Conservation (phyloP, 1,284 basidiomycete species). For the Cutaneotrichosporon dermatis region DNA sequence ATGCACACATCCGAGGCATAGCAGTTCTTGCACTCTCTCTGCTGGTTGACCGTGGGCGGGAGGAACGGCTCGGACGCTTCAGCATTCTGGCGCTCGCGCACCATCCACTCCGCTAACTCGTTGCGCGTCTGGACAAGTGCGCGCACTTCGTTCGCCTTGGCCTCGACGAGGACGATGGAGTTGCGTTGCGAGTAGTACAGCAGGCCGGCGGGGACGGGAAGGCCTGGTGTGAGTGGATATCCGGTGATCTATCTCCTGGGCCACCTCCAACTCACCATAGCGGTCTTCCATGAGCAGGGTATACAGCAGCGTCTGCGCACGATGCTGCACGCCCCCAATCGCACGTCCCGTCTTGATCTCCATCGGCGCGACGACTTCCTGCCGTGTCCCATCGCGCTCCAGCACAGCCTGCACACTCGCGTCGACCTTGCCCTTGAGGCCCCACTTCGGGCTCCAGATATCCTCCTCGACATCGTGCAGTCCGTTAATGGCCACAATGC, state of each 20-base stretch:
- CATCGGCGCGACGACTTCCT: conserved; percentile 57
- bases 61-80: conserved; percentile 54
- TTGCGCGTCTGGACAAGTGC: conserved; percentile 79
- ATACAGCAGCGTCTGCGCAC: conserved; percentile 97
- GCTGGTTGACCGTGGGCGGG: conserved; percentile 84
- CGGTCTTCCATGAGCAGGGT: conserved; percentile 86
- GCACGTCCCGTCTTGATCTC: conserved; percentile 93
- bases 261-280: conserved; percentile 58
- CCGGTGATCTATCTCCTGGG: conserved; percentile 10
- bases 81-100: conserved; percentile 6
- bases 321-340: conserved; percentile 77
- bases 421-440: conserved; percentile 93
- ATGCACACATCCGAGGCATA: conserved; percentile 83
- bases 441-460: conserved; percentile 92
- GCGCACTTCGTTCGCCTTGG: conserved; percentile 73
- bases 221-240: conserved; percentile 18
- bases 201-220: conserved; percentile 60
- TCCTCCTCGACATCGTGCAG: conserved; percentile 91
- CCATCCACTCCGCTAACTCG: conserved; percentile 72
- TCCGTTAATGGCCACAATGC: conserved; percentile 62
- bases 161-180: conserved; percentile 75
- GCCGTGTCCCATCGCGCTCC: conserved; percentile 33
- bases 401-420: conserved; percentile 74
- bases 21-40: conserved; percentile 72
- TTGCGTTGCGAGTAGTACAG: conserved; percentile 92